Evolutionary conservation across 129 eudicot species (phyloP), one percentile per base, ranked within the genome.

Genomic region (Gnaphalium uliginosum): DNA sequence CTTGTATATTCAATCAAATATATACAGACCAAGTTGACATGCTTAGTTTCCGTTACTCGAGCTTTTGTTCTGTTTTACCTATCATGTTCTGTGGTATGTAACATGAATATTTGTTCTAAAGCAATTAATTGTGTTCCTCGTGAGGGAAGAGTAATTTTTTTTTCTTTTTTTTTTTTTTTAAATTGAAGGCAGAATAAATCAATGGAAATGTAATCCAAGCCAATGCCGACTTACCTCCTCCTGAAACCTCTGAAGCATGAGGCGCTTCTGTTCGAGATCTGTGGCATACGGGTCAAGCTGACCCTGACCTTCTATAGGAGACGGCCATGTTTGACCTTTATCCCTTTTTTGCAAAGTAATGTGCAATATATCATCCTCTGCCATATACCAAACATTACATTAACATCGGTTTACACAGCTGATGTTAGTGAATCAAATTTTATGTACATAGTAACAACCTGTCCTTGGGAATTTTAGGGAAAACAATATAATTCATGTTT

Each of bases 221-320:
- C 32, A 35, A 68, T 56, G 35, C 67, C 26, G 15, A 23, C 73
- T 77, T 32, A 86, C 93, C 97, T 91, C 99, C 67, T 90, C 97
- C 66, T 94, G 99, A 84, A 94, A 94, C 81, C 97, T 83, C 85
- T 94, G 90, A 80, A 94, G 94, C 99, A 94, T 94, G 84, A 94
- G 93, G 69, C 94, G 93, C 81, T 91, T 94, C 86, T 94, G 97
- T 66, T 94, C 99, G 26, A 87, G 77, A 84, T 90, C 99, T 1
- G 91, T 81, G n/a, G 88, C 64, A 62, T 85, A 83, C 33, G 96
- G 94, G 82, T 94, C 97, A 68, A 94, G 88, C 82, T 86, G 93
- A 65, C 97, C 97, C 80, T 87, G 81, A 62, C 99, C 99, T 74
- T 84, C 77, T 71, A 94, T 94, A 26, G 97, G 99, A 17, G 92